Conservation (phyloP, 78 protist species). For the Mastigamoeba balamuthi region DNA sequence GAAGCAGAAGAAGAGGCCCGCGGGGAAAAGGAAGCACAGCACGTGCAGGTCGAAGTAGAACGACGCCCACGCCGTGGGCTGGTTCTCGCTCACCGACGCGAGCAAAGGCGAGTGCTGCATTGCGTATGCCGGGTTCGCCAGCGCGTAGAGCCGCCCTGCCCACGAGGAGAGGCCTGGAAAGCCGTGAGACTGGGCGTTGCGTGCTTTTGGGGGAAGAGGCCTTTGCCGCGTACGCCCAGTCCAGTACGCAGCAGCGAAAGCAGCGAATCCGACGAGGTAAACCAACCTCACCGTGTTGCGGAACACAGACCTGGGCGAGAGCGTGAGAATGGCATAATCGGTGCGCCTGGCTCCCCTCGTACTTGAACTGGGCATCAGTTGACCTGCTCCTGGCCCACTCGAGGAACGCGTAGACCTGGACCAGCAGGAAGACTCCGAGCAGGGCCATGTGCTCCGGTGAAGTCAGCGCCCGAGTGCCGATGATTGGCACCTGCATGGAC, state of each 20-base stretch:
- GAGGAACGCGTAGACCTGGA: slow-evolving; percentile 49
- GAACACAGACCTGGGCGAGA: too few relatives aligned
- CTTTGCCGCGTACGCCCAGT: background rate
- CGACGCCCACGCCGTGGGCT: slow-evolving; percentile 90
- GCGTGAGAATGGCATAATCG: too few relatives aligned
- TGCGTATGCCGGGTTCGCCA: slow-evolving; percentile 93
- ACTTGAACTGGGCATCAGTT: slow-evolving; percentile 7
- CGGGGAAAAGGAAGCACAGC: slow-evolving; percentile 78
- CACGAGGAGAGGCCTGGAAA: slow-evolving; percentile 62
- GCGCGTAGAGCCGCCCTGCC: slow-evolving; percentile 88
- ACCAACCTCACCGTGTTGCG: too few relatives aligned
- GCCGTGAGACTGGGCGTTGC: background rate
- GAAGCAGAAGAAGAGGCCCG: slow-evolving; percentile 86
- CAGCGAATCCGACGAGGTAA: too few relatives aligned
- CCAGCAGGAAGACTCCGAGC: slow-evolving; percentile 73
- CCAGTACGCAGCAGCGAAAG: too few relatives aligned
- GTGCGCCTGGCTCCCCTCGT: too few relatives aligned
- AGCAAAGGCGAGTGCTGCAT: slow-evolving; percentile 92
- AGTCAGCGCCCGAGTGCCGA: slow-evolving; percentile 88
- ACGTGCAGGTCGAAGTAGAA: slow-evolving; percentile 92
- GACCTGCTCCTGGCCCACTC: slow-evolving; percentile 33
- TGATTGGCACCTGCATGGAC: slow-evolving; percentile 79
- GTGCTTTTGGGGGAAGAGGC: background rate
- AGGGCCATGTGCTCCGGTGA: slow-evolving; percentile 93
- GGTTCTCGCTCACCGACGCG: slow-evolving; percentile 98